Conservation (phyloP, 176 grass and related monocot species). For the Oryza punctata region DNA sequence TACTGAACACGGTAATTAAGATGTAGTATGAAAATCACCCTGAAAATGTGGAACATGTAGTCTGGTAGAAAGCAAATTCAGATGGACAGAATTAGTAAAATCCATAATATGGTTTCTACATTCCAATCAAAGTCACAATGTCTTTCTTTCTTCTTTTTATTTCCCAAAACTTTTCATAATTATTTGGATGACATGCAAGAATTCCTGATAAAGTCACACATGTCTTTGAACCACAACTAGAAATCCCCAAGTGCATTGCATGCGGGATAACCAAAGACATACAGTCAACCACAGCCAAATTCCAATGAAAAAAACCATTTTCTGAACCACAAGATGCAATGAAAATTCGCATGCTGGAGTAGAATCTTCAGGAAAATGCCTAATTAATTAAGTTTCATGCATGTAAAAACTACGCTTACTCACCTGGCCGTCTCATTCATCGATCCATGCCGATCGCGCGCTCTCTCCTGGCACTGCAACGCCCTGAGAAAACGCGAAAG, state of each 20-base stretch:
- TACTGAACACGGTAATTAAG: background rate
- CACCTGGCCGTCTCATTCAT: slow-evolving; percentile 26
- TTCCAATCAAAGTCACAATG: background rate
- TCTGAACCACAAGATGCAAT: background rate
- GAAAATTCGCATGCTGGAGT: background rate
- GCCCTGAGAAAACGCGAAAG: background rate
- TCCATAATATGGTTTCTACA: background rate
- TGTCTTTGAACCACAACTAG: background rate
- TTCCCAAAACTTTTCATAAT: too few relatives aligned
- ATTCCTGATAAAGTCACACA: too few relatives aligned
- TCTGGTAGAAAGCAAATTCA: background rate
- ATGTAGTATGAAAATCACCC: background rate
- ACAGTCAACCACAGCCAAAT: background rate
- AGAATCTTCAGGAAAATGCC: background rate
- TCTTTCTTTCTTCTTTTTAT: too few relatives aligned
- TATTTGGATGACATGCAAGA: too few relatives aligned
- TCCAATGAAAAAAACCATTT: background rate
- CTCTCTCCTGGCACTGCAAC: background rate
- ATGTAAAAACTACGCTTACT: slow-evolving; percentile 13
- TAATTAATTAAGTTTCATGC: background rate
- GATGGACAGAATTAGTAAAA: background rate
- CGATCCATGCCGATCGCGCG: background rate
- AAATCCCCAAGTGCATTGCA: background rate
- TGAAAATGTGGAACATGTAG: background rate
- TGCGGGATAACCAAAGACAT: background rate